Conservation (phyloP, 2,329 filamentous ascomycete genomes). For the Sporothrix inflata region DNA sequence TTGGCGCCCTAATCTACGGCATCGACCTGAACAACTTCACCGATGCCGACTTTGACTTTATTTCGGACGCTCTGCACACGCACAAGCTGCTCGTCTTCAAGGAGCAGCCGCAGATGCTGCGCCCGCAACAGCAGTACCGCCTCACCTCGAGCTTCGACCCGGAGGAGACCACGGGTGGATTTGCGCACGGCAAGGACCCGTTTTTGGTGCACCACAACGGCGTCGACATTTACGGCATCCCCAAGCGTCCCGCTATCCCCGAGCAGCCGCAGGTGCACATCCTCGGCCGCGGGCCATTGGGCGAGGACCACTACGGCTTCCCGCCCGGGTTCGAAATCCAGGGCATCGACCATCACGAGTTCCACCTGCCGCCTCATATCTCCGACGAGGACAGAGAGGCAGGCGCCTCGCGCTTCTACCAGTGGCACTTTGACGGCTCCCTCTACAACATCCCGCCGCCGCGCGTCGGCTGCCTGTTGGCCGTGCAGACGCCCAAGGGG, state of each 20-base stretch:
- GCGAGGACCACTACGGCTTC: conserved; percentile 42
- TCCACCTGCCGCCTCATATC: conserved; percentile 46
- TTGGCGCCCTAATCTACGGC: conserved; percentile 43
- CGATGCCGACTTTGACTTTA: conserved; percentile 41
- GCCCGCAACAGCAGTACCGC: conserved; percentile 42
- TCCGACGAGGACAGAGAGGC: conserved; percentile 41
- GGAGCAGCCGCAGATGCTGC: conserved; percentile 43
- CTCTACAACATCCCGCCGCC: conserved; percentile 44
- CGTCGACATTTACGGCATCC: conserved; percentile 44
- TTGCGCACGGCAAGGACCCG: conserved; percentile 44
- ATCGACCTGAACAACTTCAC: conserved; percentile 45
- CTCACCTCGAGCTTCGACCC: conserved; percentile 43
- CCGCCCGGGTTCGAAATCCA: conserved; percentile 45
- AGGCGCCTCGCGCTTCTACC: conserved; percentile 43
- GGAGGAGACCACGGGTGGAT: conserved; percentile 43
- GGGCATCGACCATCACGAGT: conserved; percentile 44
- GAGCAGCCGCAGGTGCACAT: conserved; percentile 46
- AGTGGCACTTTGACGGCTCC: conserved; percentile 45
- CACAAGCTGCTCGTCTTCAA: conserved; percentile 46
- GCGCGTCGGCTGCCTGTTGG: conserved; percentile 43
- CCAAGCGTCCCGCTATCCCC: conserved; percentile 41
- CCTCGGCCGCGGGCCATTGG: conserved; percentile 43
- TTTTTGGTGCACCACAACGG: conserved; percentile 41
- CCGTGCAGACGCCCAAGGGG: conserved; percentile 43
- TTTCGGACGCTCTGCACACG: conserved; percentile 41